Conservation (phyloP, 257 asterid species). For the Galeopsis tetrahit region DNA sequence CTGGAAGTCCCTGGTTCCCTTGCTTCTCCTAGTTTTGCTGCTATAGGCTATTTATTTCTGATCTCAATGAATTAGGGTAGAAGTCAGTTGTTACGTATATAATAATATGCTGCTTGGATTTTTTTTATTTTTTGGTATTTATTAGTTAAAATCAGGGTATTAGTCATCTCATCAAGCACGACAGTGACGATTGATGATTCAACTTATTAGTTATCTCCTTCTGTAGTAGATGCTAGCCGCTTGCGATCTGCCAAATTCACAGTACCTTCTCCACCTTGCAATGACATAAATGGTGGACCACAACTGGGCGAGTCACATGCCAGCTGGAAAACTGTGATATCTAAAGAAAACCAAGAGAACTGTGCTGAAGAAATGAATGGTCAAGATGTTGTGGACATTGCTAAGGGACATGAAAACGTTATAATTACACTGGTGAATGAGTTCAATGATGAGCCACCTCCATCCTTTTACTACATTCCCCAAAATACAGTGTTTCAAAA, state of each 20-base stretch:
- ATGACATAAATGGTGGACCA: constrained; percentile 36
- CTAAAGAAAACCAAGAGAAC: constrained; percentile 39
- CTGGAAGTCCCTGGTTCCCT: not conserved
- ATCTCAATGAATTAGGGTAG: constrained; percentile 24
- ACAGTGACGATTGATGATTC: constrained; percentile 10
- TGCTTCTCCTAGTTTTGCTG: not conserved
- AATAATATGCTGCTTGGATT: not conserved
- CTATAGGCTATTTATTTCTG: not conserved
- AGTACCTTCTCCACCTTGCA: constrained; percentile 39
- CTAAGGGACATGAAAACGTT: constrained; percentile 84
- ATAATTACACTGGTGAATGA: constrained; percentile 66
- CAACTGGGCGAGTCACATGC: constrained; percentile 40
- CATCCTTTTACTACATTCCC: constrained; percentile 78
- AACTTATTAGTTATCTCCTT: constrained; percentile 25
- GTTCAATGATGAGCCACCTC: constrained; percentile 60
- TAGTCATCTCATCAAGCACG: constrained; percentile 22
- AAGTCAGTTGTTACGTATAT: constrained; percentile 8
- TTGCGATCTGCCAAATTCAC: constrained; percentile 39
- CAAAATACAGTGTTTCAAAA: constrained; percentile 72
- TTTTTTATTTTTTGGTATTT: constrained; percentile 13
- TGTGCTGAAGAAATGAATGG: constrained; percentile 40
- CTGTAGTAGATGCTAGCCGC: constrained; percentile 23
- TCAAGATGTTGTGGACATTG: constrained; percentile 58
- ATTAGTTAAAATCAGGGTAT: not conserved
- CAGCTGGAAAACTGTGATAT: constrained; percentile 37